These are phyloP conservation scores for Beauveria sp. DNA, from an alignment of 2,329 filamentous ascomycete species.

Conservation along the genomic window DNA sequence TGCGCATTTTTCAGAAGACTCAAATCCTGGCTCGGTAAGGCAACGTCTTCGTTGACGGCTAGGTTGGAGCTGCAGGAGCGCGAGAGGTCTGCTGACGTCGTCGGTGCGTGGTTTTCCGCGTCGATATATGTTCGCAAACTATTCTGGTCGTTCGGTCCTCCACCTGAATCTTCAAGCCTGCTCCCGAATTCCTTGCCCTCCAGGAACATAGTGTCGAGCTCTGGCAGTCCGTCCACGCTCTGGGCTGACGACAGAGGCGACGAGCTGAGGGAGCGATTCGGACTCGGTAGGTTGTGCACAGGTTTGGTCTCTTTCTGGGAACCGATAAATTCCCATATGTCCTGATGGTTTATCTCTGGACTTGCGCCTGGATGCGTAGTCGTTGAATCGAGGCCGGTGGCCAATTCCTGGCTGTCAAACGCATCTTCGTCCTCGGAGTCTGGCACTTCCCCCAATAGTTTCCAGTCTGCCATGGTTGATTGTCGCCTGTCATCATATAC, in stretches of 20 bases:
- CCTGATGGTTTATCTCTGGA: slow-evolving; percentile 6
- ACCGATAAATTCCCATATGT: slow-evolving; percentile 30
- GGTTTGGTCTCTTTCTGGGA: slow-evolving; percentile 21
- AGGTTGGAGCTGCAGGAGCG: not conserved
- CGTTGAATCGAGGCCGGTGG: slow-evolving; percentile 13
- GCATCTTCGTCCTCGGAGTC: slow-evolving; percentile 43
- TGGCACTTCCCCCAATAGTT: slow-evolving; percentile 40
- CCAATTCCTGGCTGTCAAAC: slow-evolving; percentile 30
- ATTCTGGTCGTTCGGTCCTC: not conserved
- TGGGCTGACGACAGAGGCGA: slow-evolving; percentile 28
- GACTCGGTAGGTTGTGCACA: slow-evolving; percentile 3
- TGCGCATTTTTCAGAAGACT: not conserved
- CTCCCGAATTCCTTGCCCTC: not conserved
- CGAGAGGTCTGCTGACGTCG: not conserved
- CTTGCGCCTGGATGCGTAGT: not conserved
- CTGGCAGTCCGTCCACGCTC: slow-evolving; percentile 21
- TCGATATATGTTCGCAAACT: not conserved
- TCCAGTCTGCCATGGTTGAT: slow-evolving; percentile 38
- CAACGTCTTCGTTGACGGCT: not conserved
- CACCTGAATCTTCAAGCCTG: slow-evolving; percentile 10
- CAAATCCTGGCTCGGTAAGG: slow-evolving; percentile 9
- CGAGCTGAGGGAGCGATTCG: slow-evolving; percentile 17
- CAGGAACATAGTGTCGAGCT: slow-evolving; percentile 15
- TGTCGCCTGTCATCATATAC: slow-evolving; percentile 14
- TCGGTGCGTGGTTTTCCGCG: not conserved